Evolutionary conservation across 2,329 filamentous ascomycete species (phyloP), one percentile per base, ranked within the genome.

Genomic region (Amauroascus verrucosus): DNA sequence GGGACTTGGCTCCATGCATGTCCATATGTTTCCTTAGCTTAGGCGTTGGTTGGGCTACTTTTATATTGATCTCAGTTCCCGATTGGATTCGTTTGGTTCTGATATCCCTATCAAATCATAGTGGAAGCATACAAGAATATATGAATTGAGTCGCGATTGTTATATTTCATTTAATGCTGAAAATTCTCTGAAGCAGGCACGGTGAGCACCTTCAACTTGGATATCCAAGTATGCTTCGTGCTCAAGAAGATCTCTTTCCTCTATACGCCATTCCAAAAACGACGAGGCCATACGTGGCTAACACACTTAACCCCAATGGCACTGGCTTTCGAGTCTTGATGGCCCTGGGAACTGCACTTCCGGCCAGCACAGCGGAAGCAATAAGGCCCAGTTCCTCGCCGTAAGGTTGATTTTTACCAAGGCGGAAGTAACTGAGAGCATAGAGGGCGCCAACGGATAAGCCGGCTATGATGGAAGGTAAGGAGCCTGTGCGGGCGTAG

Each of bases 381-480:
- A 96, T 76, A 8, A 98, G 78, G n/a, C 85, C 87, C 41, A 95
- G 75, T 71, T 97, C 93, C 61, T 94, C 73, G 58, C 91, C 93
- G 68, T 93, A 95, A 2, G 86, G 68, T 66, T 88, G 79, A 67
- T 88, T 79, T 57, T 78, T 75, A 62, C 82, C 83, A 58, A 95
- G 83, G 55, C 90, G 86, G 65, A 86, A 83, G 59, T 85, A 90
- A 58, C 88, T 88, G 41, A 95, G 75, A 22, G 82, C 83, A 71
- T 98, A 85, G 56, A 88, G 71, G 14, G 77, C 72, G 44, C 93
- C 93, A 60, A 98, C 89, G 32, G 84, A 83, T 60, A 88, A 76
- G 50, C 93, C 93, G 13, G 93, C 93, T 11, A 81, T 82, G 61
- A 97, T 78, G 11, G 89, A 95, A 35, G 91, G 91, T 48, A 95